Conservation (phyloP, 2,329 filamentous ascomycete species). For the Monascus ruber region DNA sequence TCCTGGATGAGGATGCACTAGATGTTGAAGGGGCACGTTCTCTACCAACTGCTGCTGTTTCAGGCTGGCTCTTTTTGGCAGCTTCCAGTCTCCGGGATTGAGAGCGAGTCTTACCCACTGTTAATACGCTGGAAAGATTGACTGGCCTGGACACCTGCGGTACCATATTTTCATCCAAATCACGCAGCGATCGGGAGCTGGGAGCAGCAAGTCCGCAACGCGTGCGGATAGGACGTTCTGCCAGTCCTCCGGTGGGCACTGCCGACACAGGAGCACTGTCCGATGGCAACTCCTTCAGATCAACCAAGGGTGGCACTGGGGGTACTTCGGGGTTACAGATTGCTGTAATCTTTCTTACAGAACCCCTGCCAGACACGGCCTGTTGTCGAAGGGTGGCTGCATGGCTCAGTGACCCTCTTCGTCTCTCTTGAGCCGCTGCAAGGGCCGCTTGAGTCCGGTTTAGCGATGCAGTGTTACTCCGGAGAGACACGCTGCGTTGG, state of each 20-base stretch:
- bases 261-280: conserved; percentile 4
- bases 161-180: conserved; percentile 14
- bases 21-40: conserved; percentile 13
- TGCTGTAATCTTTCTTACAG: conserved; percentile 16
- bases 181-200: conserved; percentile 22
- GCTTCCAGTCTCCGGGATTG: conserved; percentile 28
- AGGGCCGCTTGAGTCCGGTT: conserved; percentile 29
- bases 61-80: conserved; percentile 11
- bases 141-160: conserved; percentile 19
- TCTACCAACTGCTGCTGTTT: conserved; percentile 4
- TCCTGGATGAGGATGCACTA: not conserved
- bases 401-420: conserved; percentile 33
- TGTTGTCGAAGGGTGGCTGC: conserved; percentile 38
- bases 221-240: conserved; percentile 28
- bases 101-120: conserved; percentile 31
- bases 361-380: conserved; percentile 22
- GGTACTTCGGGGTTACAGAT: conserved; percentile 12
- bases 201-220: conserved; percentile 24
- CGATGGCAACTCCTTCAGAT: conserved; percentile 8
- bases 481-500: conserved; percentile 16
- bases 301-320: conserved; percentile 7
- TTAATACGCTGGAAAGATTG: conserved; percentile 22
- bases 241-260: conserved; percentile 21
- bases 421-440: conserved; percentile 28
- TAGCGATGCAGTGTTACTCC: conserved; percentile 16